Percentiles rank a stretch among this genome's conserved stretches.
These are phyloP conservation scores for Cytospora piceicola DNA, from an alignment of 2,329 filamentous ascomycete species.

Conservation along the genomic window DNA sequence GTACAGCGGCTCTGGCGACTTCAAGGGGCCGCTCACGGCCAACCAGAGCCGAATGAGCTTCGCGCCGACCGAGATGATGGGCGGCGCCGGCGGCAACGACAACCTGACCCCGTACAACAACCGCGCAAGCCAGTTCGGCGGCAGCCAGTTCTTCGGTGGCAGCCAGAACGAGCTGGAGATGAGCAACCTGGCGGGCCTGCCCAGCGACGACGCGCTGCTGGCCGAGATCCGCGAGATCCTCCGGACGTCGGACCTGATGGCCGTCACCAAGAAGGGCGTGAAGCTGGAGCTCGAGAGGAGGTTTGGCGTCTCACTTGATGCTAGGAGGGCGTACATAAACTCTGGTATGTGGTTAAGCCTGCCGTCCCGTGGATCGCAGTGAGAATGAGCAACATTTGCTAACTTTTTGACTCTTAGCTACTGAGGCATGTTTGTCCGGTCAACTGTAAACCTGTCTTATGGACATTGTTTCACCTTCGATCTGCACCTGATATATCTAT, in stretches of 20 bases:
- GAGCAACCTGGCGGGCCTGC: constrained; percentile 74
- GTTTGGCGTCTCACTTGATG: constrained; percentile 84
- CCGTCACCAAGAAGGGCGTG: constrained; percentile 97
- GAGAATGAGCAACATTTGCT: constrained; percentile 31
- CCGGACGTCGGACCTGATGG: constrained; percentile 92
- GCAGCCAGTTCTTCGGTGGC: constrained; percentile 60
- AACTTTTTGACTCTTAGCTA: constrained; percentile 55
- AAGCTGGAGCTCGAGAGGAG: constrained; percentile 90
- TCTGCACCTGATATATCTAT: constrained; percentile 3
- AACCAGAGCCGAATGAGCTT: constrained; percentile 75
- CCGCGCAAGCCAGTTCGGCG: constrained; percentile 64
- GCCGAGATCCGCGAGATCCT: constrained; percentile 95
- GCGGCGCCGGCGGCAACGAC: constrained; percentile 15
- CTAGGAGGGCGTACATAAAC: constrained; percentile 91
- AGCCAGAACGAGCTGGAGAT: constrained; percentile 72
- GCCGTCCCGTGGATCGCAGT: constrained; percentile 2
- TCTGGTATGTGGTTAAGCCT: constrained; percentile 66
- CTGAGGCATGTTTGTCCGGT: constrained; percentile 77
- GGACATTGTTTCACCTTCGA: constrained; percentile 13
- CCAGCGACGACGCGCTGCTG: constrained; percentile 85
- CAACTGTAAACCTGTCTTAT: constrained; percentile 60
- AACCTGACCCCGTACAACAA: constrained; percentile 43
- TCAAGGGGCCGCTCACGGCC: constrained; percentile 48
- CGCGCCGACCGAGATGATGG: constrained; percentile 69
- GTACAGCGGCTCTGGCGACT: constrained; percentile 53